Base-by-base conservation (phyloP, 257 asterid species). In the Perilla frutescens region DNA sequence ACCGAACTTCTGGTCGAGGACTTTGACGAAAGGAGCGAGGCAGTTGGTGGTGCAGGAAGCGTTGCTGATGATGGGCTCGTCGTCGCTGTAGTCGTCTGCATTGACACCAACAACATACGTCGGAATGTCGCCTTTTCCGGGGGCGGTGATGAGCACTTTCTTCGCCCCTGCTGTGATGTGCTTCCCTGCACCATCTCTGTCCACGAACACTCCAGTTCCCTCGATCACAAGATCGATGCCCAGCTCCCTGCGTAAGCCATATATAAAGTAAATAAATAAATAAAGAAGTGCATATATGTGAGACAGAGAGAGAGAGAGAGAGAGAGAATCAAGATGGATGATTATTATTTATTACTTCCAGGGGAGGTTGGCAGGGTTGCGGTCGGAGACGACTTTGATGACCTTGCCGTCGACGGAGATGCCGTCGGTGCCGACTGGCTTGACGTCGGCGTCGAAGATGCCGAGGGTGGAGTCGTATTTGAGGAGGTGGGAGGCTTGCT, bases 1-100 rank as follows among this genome's bases (percentile, higher is more conserved):
- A 91, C 97, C 96, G 50, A 94, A 90, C 81, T 94, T 90, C 32
- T 88, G 90, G 87, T 94, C 97, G 60, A 91, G 97, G 74, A 93
- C 95, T 70, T 93, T 93, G 86, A 93, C 98, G 2, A 93, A 93
- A 49, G 97, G 98, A 3, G 97, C 98, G 58, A 93, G 96, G 88
- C 98, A 93, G 82, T 93, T 93, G 87, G 97, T 93, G 79, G 97
- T 91, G 89, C 98, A 91, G 31, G 98, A 93, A 60, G 98, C 97
- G 51, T 93, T 93, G 88, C 98, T 93, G 86, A 93, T 91, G 76
- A 91, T 93, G 74, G 87, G 34, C 29, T 89, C 98, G 12, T 55
- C 87, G 8, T 31, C 90, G 80, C 2, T 87, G 90, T 93, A 93
- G 48, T 80, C 89, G 0, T 82, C 93, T 3, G 89, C 98, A 71